Evolutionary conservation across 1,139 yeast species (phyloP), one percentile per base, ranked within the genome.

Genomic region (Pichia cactophila): DNA sequence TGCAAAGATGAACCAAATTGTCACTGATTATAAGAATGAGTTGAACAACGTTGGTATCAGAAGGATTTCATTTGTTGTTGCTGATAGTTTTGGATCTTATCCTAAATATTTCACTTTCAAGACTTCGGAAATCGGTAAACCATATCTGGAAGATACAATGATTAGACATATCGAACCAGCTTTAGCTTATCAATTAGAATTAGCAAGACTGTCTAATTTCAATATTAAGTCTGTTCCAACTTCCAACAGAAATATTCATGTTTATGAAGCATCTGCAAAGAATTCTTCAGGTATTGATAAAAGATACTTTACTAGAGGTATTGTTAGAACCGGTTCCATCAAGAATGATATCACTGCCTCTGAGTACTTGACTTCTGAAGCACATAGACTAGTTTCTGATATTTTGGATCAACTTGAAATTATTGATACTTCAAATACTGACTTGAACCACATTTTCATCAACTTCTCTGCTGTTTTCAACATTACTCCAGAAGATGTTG

Each of bases 141-240:
- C 77, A 40, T 92, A 86, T 67, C 60, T 61, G 42, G 94, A 85
- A 69, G 95, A 92, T 71, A 81, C 84, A 71, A 90, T 90, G 37
- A 87, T 92, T 67, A 90, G 98, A 73, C 97, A 92, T 66, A 88
- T 92, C 62, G 98, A 92, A 70, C 98, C 98, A 33, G 97, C 98
- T 43, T 76, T 92, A 63, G 98, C 98, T 50, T 92, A 83, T 85
- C 98, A 92, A 73, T 78, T 92, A 61, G 98, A 92, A 71, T 77
- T 92, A 59, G 95, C 89, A 63, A 83, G 97, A 73, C 77, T 92
- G 70, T 87, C 95, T 45, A 94, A 92, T 73, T 92, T 92, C 71
- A 83, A 87, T 70, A 88, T 92, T 69, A 88, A 85, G 66, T 97
- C 97, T 45, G 87, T 92, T 51, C 87, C 88, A 73, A 88, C 97